Percentiles rank a stretch among this genome's conserved stretches.
Conservation (phyloP, 306 rosid genomes). For the Dryas alaskensis region DNA sequence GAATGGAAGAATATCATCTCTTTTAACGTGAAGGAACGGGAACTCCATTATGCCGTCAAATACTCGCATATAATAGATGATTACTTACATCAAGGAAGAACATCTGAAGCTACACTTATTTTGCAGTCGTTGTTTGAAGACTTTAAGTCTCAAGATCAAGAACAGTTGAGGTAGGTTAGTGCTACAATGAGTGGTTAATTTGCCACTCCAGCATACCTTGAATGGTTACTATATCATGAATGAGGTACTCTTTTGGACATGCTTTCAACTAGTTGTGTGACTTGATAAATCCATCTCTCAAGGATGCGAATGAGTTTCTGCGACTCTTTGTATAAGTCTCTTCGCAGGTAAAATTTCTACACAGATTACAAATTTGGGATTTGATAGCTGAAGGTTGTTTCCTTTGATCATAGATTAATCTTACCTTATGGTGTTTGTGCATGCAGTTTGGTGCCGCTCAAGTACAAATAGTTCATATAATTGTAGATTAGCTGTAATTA, state of each 20-base stretch:
- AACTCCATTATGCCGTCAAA: constrained; percentile 52
- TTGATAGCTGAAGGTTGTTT: neutral
- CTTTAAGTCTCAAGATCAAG: constrained; percentile 33
- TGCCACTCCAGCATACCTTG: constrained; percentile 7
- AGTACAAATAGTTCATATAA: neutral
- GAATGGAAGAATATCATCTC: constrained; percentile 63
- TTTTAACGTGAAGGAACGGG: constrained; percentile 38
- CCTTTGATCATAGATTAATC: neutral
- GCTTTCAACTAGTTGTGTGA: constrained; percentile 1
- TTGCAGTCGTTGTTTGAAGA: constrained; percentile 57
- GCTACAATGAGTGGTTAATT: constrained; percentile 2
- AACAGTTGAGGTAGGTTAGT: neutral
- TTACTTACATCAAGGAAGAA: constrained; percentile 43
- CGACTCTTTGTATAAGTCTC: neutral
- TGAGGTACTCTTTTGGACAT: neutral
- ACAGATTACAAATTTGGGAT: neutral
- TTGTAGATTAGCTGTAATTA: neutral
- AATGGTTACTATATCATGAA: constrained; percentile 8
- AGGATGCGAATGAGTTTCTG: neutral
- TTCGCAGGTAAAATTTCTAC: constrained; percentile 5
- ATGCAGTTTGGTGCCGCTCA: constrained; percentile 2
- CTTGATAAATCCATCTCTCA: constrained; percentile 3
- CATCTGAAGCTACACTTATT: constrained; percentile 56
- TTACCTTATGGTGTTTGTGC: neutral
- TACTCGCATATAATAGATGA: constrained; percentile 61